Conservation (phyloP, 73 alveolate species). For the Uronychia setigera region DNA sequence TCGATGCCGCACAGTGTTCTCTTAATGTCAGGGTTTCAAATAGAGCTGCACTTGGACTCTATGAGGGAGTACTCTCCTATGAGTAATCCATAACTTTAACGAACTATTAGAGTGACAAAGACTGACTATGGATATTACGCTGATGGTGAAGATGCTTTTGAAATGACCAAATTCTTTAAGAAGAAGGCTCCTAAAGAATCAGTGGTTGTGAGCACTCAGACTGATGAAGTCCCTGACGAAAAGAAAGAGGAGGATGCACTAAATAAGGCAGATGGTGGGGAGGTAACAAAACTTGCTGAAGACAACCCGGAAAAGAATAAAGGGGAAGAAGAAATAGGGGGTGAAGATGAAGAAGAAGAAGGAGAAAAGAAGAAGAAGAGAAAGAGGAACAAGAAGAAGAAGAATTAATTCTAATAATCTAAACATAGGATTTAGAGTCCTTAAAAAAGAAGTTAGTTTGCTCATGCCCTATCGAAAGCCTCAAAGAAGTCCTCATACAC, state of each 20-base stretch:
- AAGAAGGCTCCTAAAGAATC: constrained; percentile 1
- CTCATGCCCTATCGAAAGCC: background rate
- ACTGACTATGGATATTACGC: constrained; percentile 91
- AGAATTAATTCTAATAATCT: background rate
- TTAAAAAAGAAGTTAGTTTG: too few relatives aligned
- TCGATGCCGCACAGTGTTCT: constrained; percentile 87
- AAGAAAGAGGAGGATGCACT: constrained; percentile 9
- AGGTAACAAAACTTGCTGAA: constrained; percentile 31
- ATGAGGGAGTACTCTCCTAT: constrained; percentile 85
- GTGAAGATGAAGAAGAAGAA: constrained; percentile 20
- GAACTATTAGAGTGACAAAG: constrained; percentile 6
- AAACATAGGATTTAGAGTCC: background rate
- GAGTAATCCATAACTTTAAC: background rate
- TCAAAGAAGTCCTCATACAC: background rate
- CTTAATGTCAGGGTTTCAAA: constrained; percentile 94
- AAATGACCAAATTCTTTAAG: constrained; percentile 91
- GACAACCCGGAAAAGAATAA: constrained; percentile 24
- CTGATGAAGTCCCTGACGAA: constrained; percentile 1
- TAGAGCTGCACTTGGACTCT: constrained; percentile 94
- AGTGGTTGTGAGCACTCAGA: background rate
- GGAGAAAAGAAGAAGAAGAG: constrained; percentile 40
- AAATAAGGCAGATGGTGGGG: constrained; percentile 20
- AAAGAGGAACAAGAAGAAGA: constrained; percentile 23
- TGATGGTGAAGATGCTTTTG: constrained; percentile 97
- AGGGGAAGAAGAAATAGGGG: constrained; percentile 12